A percentile compares a stretch with the other conserved stretches of the same genome.
Conservation (phyloP, 805 yeast species). For the Starmerella asiatica region DNA sequence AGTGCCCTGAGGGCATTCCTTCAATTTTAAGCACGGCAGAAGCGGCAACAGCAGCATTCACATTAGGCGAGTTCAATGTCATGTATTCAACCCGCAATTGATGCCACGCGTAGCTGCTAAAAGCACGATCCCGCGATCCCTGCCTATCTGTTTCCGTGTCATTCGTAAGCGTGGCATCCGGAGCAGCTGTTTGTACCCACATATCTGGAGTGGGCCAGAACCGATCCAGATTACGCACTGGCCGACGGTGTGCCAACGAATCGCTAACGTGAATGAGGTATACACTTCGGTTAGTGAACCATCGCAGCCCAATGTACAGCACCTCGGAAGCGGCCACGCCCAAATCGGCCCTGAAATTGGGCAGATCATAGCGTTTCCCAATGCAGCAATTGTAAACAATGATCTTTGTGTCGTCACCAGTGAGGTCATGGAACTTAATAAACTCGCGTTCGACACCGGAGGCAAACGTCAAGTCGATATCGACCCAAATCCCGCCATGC, state of each 20-base stretch:
- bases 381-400: constrained; percentile 20
- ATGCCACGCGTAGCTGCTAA: constrained; percentile 23
- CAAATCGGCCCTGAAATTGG: constrained; percentile 27
- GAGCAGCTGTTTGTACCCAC: constrained; percentile 9
- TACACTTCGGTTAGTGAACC: constrained; percentile 4
- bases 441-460: constrained; percentile 11
- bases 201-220: constrained; percentile 12
- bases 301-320: constrained; percentile 13
- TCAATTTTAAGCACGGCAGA: constrained; percentile 19
- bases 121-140: constrained; percentile 12
- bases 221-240: constrained; percentile 14
- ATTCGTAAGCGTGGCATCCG: background rate
- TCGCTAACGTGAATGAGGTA: constrained; percentile 20
- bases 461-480: constrained; percentile 13
- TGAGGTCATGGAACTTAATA: constrained; percentile 3
- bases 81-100: constrained; percentile 20
- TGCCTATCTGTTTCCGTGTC: background rate
- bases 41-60: constrained; percentile 5
- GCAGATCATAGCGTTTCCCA: constrained; percentile 15
- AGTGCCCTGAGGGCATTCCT: constrained; percentile 23
- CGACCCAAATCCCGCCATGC: constrained; percentile 18
- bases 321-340: constrained; percentile 18
- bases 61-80: constrained; percentile 2
- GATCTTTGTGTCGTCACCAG: constrained; percentile 6
- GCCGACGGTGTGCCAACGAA: constrained; percentile 18